phyloP scores from a whole-genome alignment of 208 protist species.

The Trypanosomatidae sp. region DNA sequence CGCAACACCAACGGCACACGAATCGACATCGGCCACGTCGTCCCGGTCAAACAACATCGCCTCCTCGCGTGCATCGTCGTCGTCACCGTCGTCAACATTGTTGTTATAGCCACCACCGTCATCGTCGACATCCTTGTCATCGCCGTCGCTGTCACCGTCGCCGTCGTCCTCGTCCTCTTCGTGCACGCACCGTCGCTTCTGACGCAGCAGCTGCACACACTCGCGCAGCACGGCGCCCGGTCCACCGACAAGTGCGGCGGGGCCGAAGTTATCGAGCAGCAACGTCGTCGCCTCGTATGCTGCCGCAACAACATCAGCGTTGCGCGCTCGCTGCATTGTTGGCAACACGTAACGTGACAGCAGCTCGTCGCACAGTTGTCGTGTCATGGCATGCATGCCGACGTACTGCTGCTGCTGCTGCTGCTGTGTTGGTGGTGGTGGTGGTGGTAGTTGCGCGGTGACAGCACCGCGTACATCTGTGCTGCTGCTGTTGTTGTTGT shows the following conservation, averaged over 20 bases:
- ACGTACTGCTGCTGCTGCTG: too few species aligned
- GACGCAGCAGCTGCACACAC: conserved; percentile 29
- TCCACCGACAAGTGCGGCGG: conserved; percentile 22
- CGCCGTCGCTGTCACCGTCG: too few species aligned
- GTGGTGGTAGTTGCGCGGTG: too few species aligned
- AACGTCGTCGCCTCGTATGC: conserved; percentile 57
- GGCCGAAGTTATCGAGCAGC: conserved; percentile 60
- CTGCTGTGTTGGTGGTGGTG: too few species aligned
- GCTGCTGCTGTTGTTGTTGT: too few species aligned
- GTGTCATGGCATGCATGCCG: too few species aligned
- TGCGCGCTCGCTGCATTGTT: conserved; percentile 30
- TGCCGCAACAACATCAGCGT: conserved; percentile 58
- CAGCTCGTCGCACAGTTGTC: conserved; percentile 33
- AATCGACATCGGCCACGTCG: conserved; percentile 9
- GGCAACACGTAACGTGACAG: conserved; percentile 23
- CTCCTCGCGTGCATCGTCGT: neutral
- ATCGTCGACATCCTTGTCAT: conserved; percentile 20
- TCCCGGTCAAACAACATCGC: neutral
- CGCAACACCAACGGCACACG: conserved; percentile 8
- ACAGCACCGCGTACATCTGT: neutral
- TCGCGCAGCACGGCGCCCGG: conserved; percentile 30
- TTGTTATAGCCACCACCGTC: too few species aligned
- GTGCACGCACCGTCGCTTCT: conserved; percentile 34
- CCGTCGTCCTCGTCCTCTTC: too few species aligned
- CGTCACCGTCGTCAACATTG: conserved; percentile 18